Percentiles rank a stretch among this genome's conserved stretches.
phyloP scores from a whole-genome alignment of 257 asterid species.

The Galeopsis tetrahit region DNA sequence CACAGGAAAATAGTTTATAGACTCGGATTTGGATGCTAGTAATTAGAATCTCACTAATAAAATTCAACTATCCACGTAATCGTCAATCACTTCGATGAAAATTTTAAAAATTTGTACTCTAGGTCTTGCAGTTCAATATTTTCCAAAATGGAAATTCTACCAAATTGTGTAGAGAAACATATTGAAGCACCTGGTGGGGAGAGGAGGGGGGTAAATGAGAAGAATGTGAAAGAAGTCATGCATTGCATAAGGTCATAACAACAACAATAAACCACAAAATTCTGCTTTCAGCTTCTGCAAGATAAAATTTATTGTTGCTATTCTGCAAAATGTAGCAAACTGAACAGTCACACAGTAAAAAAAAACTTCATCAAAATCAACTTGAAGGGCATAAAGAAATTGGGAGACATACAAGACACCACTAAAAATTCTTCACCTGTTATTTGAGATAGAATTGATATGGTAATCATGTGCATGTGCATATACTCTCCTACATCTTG shows the following conservation, averaged over 20 bases:
- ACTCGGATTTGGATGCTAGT: not conserved
- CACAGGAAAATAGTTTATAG: not conserved
- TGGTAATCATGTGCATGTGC: conserved; percentile 95
- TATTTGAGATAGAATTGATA: conserved; percentile 84
- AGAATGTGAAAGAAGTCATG: conserved; percentile 6
- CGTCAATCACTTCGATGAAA: not conserved
- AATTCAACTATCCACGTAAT: conserved; percentile 24
- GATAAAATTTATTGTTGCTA: conserved; percentile 20
- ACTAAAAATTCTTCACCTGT: conserved; percentile 55
- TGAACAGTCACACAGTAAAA: conserved; percentile 8
- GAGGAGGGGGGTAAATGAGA: conserved; percentile 11
- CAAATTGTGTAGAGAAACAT: not conserved
- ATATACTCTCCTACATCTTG: conserved; percentile 85
- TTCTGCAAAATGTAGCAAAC: conserved; percentile 10
- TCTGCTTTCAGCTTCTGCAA: conserved; percentile 22
- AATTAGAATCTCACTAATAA: conserved; percentile 8
- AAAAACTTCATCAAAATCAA: conserved; percentile 6
- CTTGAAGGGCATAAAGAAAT: conserved; percentile 14
- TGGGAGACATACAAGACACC: conserved; percentile 16
- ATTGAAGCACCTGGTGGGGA: conserved; percentile 18
- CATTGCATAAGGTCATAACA: conserved; percentile 10
- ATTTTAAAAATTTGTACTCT: not conserved
- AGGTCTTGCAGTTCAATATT: conserved; percentile 12
- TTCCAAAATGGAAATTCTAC: not conserved
- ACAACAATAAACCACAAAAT: conserved; percentile 20